Conservation (phyloP, 495 filamentous ascomycete species). For the Penicillium soppii region DNA sequence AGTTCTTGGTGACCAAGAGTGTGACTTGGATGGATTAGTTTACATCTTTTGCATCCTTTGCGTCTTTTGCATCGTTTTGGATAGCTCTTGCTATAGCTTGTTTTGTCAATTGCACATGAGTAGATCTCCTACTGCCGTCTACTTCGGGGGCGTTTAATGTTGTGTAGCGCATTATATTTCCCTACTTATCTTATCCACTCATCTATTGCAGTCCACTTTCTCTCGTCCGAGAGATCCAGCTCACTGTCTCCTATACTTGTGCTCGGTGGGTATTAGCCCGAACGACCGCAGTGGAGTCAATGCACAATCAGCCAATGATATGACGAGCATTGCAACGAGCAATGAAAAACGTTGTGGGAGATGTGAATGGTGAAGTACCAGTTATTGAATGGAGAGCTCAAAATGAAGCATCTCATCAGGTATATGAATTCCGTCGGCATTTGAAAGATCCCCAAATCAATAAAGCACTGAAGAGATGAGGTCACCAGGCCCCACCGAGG, state of each 20-base stretch:
- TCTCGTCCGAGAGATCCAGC: slow-evolving; percentile 3
- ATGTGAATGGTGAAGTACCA: too few species aligned
- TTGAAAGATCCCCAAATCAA: slow-evolving; percentile 10
- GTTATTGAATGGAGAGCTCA: neutral
- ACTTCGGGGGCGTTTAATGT: too few species aligned
- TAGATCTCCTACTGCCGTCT: too few species aligned
- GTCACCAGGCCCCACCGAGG: slow-evolving; percentile 12
- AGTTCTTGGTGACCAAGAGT: slow-evolving; percentile 81
- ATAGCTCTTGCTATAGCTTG: neutral
- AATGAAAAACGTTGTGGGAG: neutral
- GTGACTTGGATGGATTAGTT: slow-evolving; percentile 64
- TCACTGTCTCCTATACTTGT: neutral
- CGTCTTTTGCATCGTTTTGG: neutral
- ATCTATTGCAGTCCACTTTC: neutral
- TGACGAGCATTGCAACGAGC: neutral
- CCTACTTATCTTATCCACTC: too few species aligned
- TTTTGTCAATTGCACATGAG: neutral
- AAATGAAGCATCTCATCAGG: neutral
- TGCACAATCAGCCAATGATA: neutral
- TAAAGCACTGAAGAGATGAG: slow-evolving; percentile 5
- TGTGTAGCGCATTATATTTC: too few species aligned
- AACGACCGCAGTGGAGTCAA: neutral
- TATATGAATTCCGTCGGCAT: slow-evolving; percentile 23
- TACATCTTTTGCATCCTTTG: neutral
- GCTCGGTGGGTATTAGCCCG: slow-evolving; percentile 19